Evolutionary conservation across 176 grass and related monocot genomes (phyloP), one percentile per base, ranked within the genome.

Genomic region (Triticum timopheevii): DNA sequence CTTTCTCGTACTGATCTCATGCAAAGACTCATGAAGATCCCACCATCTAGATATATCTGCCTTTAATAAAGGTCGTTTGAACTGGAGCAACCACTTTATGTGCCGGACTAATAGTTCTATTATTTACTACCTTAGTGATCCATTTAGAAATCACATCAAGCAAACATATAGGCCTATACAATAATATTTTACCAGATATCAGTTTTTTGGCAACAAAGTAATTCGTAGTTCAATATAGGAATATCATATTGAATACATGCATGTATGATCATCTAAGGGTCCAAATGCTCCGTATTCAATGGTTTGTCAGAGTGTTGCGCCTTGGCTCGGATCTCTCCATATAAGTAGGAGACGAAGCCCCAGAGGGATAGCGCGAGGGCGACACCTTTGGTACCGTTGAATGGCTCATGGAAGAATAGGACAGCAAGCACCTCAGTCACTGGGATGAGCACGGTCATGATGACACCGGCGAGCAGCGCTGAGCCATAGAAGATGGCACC

Each of bases 331-430:
- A 90, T 11, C 85, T 98, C 96, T 13, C 96, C 96, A 11, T 98
- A 98, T 63, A 92, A 88, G 81, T 98, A 98, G 22, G 96, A 95
- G 67, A 84, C 75, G 47, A 95, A 92, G 16, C 93, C 96, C 96
- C 93, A 98, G 1, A 98, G 86, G 3, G 96, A 89, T 35, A 98
- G 91, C 1, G 7, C 93, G 22, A 98, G 88, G 20, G 96, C 91
- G 1, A 95, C 74, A 36, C 96, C 96, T 61, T 98, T 98, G 20
- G 83, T 86, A 12, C 86, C 61, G 20, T 40, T 95, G 90, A 98
- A 98, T 2, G 87, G 73, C 90, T 98, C 96, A 6, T 83, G 34
- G 61, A 95, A 95, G 81, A 98, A 83, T 12, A 88, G 16, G 54
- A 98, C 91, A 17, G 87, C 96, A 47, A 98, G 86, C 30, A 92